Evolutionary conservation across 1,284 basidiomycete species (phyloP).

Genomic region (Porodaedalea pini): DNA sequence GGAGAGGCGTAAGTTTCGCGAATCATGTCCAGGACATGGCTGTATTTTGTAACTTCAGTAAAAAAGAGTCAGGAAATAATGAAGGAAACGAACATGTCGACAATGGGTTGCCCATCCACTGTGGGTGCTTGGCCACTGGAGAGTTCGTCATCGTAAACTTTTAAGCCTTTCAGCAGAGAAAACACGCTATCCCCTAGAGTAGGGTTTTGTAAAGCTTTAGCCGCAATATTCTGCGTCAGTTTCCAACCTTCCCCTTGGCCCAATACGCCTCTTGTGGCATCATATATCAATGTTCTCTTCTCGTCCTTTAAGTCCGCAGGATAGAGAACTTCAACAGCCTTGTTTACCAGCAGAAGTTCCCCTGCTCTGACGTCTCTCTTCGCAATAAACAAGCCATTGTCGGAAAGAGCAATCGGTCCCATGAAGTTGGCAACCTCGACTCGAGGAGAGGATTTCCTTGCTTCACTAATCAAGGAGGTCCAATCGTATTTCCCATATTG

Average conservation of each 20-base stretch:
- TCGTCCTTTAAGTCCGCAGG: constrained; percentile 11
- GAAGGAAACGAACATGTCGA: constrained; percentile 15
- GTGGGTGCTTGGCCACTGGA: no score
- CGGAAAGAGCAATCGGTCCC: constrained; percentile 4
- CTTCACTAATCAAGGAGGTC: constrained; percentile 11
- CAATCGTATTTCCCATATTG: constrained; percentile 19
- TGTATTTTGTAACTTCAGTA: background rate
- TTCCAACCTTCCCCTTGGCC: constrained; percentile 15
- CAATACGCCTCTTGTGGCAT: constrained; percentile 6
- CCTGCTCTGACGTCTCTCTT: constrained; percentile 10
- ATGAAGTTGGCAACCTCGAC: constrained; percentile 16
- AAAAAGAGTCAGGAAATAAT: background rate
- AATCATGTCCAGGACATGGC: constrained; percentile 14
- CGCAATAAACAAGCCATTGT: constrained; percentile 1
- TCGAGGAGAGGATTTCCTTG: constrained; percentile 9
- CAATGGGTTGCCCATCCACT: constrained; percentile 5
- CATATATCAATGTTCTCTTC: constrained; percentile 10
- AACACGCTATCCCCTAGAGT: background rate
- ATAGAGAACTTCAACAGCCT: constrained; percentile 17
- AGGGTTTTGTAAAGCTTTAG: background rate
- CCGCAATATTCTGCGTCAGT: constrained; percentile 12
- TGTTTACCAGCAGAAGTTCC: constrained; percentile 16
- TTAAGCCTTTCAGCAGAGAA: constrained; percentile 1
- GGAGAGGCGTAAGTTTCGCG: constrained; percentile 10
- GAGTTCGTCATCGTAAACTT: constrained; percentile 8